Conservation (phyloP, 306 rosid genomes). For the Cucurbita argyrosperma region DNA sequence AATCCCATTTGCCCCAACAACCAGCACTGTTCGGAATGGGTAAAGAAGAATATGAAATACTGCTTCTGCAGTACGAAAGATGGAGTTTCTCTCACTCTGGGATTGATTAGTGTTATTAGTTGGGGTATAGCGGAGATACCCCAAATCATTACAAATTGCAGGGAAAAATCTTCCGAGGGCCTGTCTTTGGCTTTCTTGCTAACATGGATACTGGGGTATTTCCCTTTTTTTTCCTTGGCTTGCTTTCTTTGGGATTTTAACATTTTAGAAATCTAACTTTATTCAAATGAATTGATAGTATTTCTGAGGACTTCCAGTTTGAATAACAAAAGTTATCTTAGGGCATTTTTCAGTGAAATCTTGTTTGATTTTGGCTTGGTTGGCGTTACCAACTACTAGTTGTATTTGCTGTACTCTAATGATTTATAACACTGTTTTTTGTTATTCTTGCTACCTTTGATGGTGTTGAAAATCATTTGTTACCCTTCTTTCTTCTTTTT, state of each 20-base stretch:
- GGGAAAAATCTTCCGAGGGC: slow-evolving; percentile 53
- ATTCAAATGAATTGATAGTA: background rate
- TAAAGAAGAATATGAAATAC: slow-evolving; percentile 14
- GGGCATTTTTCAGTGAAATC: background rate
- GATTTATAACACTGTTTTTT: background rate
- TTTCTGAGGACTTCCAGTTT: background rate
- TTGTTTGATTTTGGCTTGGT: background rate
- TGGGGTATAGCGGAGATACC: slow-evolving; percentile 89
- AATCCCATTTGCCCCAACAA: slow-evolving; percentile 16
- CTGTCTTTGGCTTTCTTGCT: slow-evolving; percentile 59
- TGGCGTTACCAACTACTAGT: background rate
- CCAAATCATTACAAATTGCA: slow-evolving; percentile 56
- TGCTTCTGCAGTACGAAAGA: slow-evolving; percentile 30
- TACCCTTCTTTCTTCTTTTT: background rate
- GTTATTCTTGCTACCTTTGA: background rate
- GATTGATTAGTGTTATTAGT: slow-evolving; percentile 41
- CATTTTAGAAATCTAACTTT: background rate
- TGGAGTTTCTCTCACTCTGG: slow-evolving; percentile 43
- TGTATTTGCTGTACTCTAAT: background rate
- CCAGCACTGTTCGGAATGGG: slow-evolving; percentile 38
- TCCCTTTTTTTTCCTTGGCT: background rate
- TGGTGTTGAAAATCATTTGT: background rate
- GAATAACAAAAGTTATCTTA: background rate
- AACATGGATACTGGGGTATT: slow-evolving; percentile 72
- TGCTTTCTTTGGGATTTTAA: background rate